phyloP scores from a whole-genome alignment of 768 basidiomycete species.

The Russula dissimulans region DNA sequence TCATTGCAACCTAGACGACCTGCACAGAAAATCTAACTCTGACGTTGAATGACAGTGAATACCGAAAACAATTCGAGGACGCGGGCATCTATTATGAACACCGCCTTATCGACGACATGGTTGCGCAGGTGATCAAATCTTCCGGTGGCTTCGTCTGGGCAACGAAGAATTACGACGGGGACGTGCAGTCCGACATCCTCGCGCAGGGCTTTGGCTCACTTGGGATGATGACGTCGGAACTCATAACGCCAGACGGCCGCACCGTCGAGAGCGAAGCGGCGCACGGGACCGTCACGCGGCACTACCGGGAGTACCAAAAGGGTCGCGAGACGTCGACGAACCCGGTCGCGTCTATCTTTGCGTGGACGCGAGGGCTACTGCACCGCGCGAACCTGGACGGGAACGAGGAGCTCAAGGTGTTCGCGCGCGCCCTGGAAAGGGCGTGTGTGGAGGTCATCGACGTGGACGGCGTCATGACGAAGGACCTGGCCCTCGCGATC shows the following conservation, averaged over 20 bases:
- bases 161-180: slow-evolving; percentile 51
- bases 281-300: slow-evolving; percentile 91
- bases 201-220: slow-evolving; percentile 95
- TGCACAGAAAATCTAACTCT: neutral
- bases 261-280: slow-evolving; percentile 94
- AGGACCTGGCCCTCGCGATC: slow-evolving; percentile 92
- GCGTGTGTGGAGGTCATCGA: slow-evolving; percentile 91
- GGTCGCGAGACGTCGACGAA: slow-evolving; percentile 97
- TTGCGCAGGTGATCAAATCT: slow-evolving; percentile 95
- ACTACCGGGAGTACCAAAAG: slow-evolving; percentile 96
- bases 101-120: slow-evolving; percentile 96
- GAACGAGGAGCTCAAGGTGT: slow-evolving; percentile 63
- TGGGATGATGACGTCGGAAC: slow-evolving; percentile 97
- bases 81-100: slow-evolving; percentile 87
- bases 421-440: slow-evolving; percentile 72
- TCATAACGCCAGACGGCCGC: slow-evolving; percentile 90
- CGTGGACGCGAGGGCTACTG: slow-evolving; percentile 92
- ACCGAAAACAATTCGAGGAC: slow-evolving; percentile 61
- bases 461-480: slow-evolving; percentile 87
- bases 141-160: slow-evolving; percentile 76
- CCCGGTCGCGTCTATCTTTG: slow-evolving; percentile 97
- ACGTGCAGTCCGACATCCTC: slow-evolving; percentile 82
- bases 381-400: slow-evolving; percentile 89
- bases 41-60: slow-evolving; percentile 35
- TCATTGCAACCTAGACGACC: neutral